A percentile compares a stretch with the other conserved stretches of the same genome.
phyloP scores from a whole-genome alignment of 2,329 filamentous ascomycete genomes.

The Beauveria brongniartii region DNA sequence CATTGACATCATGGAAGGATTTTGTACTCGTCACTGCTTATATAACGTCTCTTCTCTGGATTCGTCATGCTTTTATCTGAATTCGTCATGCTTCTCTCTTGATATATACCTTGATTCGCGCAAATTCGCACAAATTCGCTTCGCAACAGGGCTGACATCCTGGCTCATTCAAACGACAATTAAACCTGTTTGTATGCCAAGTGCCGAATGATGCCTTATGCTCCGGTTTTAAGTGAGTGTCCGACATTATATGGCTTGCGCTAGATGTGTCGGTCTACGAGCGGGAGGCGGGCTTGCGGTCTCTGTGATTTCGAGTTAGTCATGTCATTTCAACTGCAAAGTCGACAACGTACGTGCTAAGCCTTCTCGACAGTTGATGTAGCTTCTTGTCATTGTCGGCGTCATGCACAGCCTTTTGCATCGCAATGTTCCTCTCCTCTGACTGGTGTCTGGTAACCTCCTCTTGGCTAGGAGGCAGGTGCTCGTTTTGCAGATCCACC shows the following conservation, averaged over 20 bases:
- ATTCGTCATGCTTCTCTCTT: background rate
- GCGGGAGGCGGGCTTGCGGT: constrained; percentile 5
- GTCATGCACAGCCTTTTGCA: constrained; percentile 78
- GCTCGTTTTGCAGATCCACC: constrained; percentile 94
- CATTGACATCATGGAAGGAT: background rate
- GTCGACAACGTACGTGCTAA: constrained; percentile 76
- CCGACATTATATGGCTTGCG: background rate
- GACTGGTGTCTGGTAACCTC: constrained; percentile 80
- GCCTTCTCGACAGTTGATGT: constrained; percentile 77
- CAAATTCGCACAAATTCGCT: background rate
- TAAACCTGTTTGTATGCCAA: background rate
- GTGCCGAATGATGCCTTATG: background rate
- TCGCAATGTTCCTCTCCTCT: constrained; percentile 70
- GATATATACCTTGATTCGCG: background rate
- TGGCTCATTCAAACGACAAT: background rate
- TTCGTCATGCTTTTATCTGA: background rate
- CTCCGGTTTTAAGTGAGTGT: background rate
- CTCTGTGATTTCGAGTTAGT: background rate
- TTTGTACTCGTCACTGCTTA: background rate
- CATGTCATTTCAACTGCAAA: background rate
- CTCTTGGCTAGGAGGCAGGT: constrained; percentile 83
- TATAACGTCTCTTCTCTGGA: background rate
- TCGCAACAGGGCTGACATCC: background rate
- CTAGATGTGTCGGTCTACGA: background rate
- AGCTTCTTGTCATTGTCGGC: constrained; percentile 88